Conservation (phyloP, 495 filamentous ascomycete genomes). For the Tetracladium setigerum region DNA sequence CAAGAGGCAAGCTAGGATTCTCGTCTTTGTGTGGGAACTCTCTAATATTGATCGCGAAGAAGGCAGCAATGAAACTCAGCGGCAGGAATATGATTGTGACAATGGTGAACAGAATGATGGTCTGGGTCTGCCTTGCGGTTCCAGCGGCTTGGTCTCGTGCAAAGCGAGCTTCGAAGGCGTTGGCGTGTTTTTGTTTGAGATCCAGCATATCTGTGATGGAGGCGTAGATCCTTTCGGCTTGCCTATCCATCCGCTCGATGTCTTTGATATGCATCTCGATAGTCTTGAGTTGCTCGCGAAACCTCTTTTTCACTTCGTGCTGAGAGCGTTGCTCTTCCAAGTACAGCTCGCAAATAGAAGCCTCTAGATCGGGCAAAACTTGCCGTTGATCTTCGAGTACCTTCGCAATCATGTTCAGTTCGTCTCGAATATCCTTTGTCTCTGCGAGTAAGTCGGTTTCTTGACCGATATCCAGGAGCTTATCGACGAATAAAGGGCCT, state of each 20-base stretch:
- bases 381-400: slow-evolving; percentile 52
- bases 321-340: slow-evolving; percentile 41
- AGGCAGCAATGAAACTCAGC: slow-evolving; percentile 56
- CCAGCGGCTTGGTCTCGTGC: slow-evolving; percentile 58
- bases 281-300: slow-evolving; percentile 51
- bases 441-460: slow-evolving; percentile 61
- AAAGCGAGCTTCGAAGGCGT: slow-evolving; percentile 62
- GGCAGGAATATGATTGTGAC: slow-evolving; percentile 36
- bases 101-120: slow-evolving; percentile 67
- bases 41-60: slow-evolving; percentile 57
- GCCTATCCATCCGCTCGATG: slow-evolving; percentile 59
- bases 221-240: slow-evolving; percentile 56
- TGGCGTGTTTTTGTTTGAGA: slow-evolving; percentile 62
- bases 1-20: slow-evolving; percentile 33
- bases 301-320: slow-evolving; percentile 49
- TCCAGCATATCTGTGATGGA: slow-evolving; percentile 56
- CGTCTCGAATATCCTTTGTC: slow-evolving; percentile 65
- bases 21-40: slow-evolving; percentile 36
- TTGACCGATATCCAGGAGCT: slow-evolving; percentile 57
- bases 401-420: slow-evolving; percentile 62
- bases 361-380: slow-evolving; percentile 47
- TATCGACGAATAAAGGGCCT: slow-evolving; percentile 49
- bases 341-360: slow-evolving; percentile 38
- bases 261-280: slow-evolving; percentile 58
- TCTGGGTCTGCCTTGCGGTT: slow-evolving; percentile 60